These are phyloP conservation scores for Linum lewisii DNA, from an alignment of 345 rosid genomes.

Conservation along the genomic window DNA sequence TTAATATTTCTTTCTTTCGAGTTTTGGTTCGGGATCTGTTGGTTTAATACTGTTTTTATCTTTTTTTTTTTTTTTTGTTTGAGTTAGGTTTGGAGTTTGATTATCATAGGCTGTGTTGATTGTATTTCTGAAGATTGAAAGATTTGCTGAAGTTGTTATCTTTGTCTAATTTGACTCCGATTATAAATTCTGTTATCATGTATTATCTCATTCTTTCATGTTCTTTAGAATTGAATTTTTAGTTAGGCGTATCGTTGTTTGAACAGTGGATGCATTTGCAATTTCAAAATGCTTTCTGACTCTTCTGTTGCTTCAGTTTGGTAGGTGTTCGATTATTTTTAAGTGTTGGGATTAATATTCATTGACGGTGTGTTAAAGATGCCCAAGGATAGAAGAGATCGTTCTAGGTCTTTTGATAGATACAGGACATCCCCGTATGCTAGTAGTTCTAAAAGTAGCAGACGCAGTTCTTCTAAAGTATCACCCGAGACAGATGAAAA, in stretches of 20 bases:
- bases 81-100: no score
- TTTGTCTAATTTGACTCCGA: background rate
- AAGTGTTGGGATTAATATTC: background rate
- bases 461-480: constrained; percentile 33
- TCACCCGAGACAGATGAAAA: constrained; percentile 39
- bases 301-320: constrained; percentile 1
- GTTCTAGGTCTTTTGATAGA: constrained; percentile 59
- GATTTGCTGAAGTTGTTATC: background rate
- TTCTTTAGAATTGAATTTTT: background rate
- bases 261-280: background rate
- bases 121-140: no score
- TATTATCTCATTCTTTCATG: background rate
- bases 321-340: background rate
- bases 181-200: background rate
- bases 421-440: constrained; percentile 45
- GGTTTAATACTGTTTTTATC: background rate
- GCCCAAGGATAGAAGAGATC: constrained; percentile 90
- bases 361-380: constrained; percentile 22
- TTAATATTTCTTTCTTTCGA: background rate
- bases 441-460: constrained; percentile 47
- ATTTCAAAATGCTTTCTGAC: background rate
- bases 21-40: background rate
- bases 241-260: no score
- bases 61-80: no score
- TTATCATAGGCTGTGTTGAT: no score